Base-by-base conservation (phyloP, 352 stramenopile species). In the Phytophthora citrophthora region DNA sequence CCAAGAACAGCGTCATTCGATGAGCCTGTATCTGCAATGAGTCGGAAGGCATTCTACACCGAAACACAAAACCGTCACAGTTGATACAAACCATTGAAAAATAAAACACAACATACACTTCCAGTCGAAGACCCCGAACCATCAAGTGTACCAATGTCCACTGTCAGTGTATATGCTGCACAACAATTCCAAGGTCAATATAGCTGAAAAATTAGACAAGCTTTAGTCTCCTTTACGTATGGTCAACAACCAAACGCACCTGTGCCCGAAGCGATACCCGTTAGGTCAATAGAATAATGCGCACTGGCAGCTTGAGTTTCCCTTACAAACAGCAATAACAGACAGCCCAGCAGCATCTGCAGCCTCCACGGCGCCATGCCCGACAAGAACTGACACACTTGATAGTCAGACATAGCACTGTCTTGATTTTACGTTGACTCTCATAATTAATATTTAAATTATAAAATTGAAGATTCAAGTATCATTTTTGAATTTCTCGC, bases 21-120 rank as follows among this genome's bases (percentile, higher is more conserved):
- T n/a, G 87, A 95, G 2, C 87, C 87, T 0, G 87, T 95, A 70
- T 95, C 87, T 44, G 83, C 79, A 38, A 95, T 90, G 12, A 95
- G 51, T 40, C 77, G 76, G 50, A 92, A 95, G 4, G 73, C 75
- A n/a, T 89, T 90, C 84, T 92, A 27, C 29, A 46, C 15, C 20
- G 5, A 20, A 13, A 43, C 20, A 38, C 11, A 53, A 5, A 29
- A 34, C 9, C 29, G 29, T 34, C 29, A 34, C 9, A 34, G 8
- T 34, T 34, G 29, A 34, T 34, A 11, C 8, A 12, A 12, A 34
- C 29, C 29, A 13, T 3, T 34, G 8, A 11, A 13, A 13, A 12
- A 34, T 13, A 12, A 10, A 11, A 32, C 18, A 44, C 11, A 29
- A 36, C 70, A 11, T 70, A 83, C 74, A 52, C 27, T 77, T 29